Evolutionary conservation across 805 yeast species (phyloP).

Genomic region (Hanseniaspora pseudoguilliermondii): DNA sequence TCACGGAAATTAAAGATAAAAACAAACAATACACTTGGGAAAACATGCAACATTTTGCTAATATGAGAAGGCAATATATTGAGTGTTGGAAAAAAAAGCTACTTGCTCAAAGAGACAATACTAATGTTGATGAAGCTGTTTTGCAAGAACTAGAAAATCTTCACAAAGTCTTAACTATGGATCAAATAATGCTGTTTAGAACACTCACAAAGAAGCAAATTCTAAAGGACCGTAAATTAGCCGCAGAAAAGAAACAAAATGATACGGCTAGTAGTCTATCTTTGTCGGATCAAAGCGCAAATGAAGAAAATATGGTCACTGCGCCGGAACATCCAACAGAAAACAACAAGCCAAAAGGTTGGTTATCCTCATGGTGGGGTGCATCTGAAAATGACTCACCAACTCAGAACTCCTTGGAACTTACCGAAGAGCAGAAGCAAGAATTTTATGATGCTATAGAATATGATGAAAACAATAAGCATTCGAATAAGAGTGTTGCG

Average conservation of each 20-base stretch:
- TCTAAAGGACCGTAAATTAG: conserved; percentile 37
- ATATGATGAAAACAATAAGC: conserved; percentile 52
- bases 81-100: conserved; percentile 52
- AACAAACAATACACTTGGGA: conserved; percentile 85
- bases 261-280: conserved; percentile 10
- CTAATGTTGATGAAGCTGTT: conserved; percentile 26
- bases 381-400: conserved; percentile 16
- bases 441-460: conserved; percentile 91
- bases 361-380: conserved; percentile 62
- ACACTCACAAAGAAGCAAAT: conserved; percentile 60
- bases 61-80: conserved; percentile 57
- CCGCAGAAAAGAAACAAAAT: neutral
- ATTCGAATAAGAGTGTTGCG: conserved; percentile 37
- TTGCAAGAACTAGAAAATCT: conserved; percentile 37
- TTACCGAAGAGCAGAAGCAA: conserved; percentile 77
- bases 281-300: conserved; percentile 15
- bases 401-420: conserved; percentile 33
- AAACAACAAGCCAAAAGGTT: conserved; percentile 31
- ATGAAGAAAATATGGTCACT: conserved; percentile 11
- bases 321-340: neutral
- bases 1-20: conserved; percentile 67
- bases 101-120: conserved; percentile 25
- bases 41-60: conserved; percentile 54
- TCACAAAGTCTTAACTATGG: conserved; percentile 51
- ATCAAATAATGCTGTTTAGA: conserved; percentile 76